Conservation (phyloP, 129 eudicot genomes). For the Smallanthus sonchifolius region DNA sequence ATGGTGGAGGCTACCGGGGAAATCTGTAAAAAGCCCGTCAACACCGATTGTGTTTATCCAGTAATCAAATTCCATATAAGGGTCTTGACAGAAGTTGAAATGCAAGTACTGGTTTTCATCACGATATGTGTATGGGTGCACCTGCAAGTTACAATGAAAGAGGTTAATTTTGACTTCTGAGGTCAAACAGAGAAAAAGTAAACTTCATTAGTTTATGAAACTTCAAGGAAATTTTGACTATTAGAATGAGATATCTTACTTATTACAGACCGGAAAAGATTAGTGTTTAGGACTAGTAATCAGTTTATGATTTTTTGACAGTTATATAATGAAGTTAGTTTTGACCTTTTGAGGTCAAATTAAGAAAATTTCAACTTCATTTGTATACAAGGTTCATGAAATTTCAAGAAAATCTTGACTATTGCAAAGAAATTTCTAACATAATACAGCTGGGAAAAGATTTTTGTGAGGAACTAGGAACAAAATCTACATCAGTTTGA, state of each 20-base stretch:
- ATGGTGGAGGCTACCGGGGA: constrained; percentile 70
- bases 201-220: background rate
- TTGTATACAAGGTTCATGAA: background rate
- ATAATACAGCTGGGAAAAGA: background rate
- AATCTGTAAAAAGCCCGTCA: constrained; percentile 83
- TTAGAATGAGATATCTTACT: background rate
- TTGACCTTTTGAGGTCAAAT: constrained; percentile 14
- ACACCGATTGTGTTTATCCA: constrained; percentile 75
- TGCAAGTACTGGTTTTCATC: constrained; percentile 68
- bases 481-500: background rate
- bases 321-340: background rate
- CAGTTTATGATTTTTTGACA: background rate
- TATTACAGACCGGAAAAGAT: background rate
- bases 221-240: background rate
- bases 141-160: constrained; percentile 40
- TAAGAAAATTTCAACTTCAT: background rate
- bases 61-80: constrained; percentile 71
- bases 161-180: constrained; percentile 3
- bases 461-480: background rate
- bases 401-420: background rate
- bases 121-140: constrained; percentile 93
- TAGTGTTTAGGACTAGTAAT: background rate
- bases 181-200: constrained; percentile 1
- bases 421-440: background rate
- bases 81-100: constrained; percentile 77